Conservation (phyloP, 2,329 filamentous ascomycete species). For the Neopestalotiopsis sp. region DNA sequence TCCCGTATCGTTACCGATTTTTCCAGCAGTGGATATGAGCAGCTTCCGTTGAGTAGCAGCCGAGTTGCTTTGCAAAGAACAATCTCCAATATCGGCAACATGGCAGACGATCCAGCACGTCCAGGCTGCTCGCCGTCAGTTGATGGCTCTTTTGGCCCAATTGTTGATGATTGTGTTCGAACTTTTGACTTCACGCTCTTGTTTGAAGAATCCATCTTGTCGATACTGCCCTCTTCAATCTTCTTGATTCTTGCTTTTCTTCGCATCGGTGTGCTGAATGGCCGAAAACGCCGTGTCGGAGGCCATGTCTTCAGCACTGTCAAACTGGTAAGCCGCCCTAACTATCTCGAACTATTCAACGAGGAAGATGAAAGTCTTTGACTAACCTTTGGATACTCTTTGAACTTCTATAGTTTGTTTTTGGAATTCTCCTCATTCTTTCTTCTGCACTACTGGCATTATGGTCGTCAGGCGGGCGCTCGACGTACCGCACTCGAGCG, state of each 20-base stretch:
- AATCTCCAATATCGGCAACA: neutral
- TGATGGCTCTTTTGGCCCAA: slow-evolving; percentile 17
- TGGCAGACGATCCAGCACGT: neutral
- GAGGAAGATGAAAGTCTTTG: neutral
- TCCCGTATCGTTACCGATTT: neutral
- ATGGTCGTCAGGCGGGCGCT: slow-evolving; percentile 10
- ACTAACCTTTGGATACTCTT: neutral
- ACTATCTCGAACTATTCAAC: neutral
- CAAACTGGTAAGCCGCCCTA: slow-evolving; percentile 13
- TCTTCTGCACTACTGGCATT: slow-evolving; percentile 10
- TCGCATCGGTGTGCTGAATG: slow-evolving; percentile 17
- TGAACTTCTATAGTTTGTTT: neutral
- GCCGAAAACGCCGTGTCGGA: slow-evolving; percentile 4
- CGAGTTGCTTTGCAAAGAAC: neutral
- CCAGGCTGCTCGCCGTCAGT: slow-evolving; percentile 6
- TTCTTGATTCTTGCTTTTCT: slow-evolving; percentile 23
- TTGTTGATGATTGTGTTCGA: slow-evolving; percentile 15
- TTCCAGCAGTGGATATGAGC: neutral
- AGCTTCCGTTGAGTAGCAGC: neutral
- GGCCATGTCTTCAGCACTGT: neutral
- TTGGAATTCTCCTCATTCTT: slow-evolving; percentile 6
- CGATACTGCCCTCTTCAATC: slow-evolving; percentile 29
- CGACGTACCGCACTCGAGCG: slow-evolving; percentile 14
- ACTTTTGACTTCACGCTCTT: slow-evolving; percentile 32
- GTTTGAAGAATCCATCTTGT: slow-evolving; percentile 32